These are phyloP conservation scores for Suhomyces maxii DNA, from an alignment of 1,139 yeast species.

Conservation along the genomic window DNA sequence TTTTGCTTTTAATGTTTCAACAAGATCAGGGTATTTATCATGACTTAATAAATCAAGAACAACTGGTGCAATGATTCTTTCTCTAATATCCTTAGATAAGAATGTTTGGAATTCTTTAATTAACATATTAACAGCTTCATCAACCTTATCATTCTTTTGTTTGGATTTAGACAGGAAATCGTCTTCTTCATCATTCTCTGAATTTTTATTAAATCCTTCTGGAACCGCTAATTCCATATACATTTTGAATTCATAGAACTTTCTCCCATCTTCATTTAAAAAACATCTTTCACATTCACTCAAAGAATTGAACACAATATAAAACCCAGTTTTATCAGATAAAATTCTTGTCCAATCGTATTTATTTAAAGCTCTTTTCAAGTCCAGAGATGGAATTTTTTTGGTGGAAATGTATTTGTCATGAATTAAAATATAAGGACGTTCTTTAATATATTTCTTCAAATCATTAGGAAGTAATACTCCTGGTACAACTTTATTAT, in stretches of 20 bases:
- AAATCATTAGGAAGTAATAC: constrained; percentile 47
- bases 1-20: constrained; percentile 45
- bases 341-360: constrained; percentile 69
- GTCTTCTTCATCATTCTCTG: constrained; percentile 9
- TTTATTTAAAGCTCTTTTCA: constrained; percentile 51
- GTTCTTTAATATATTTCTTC: constrained; percentile 46
- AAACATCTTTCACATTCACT: constrained; percentile 69
- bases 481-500: constrained; percentile 35
- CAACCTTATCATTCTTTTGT: constrained; percentile 33
- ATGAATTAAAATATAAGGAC: constrained; percentile 58
- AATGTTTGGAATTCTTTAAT: constrained; percentile 64
- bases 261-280: constrained; percentile 63
- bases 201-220: constrained; percentile 22
- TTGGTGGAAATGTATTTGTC: constrained; percentile 55
- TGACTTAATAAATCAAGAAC: constrained; percentile 64
- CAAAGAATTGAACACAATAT: constrained; percentile 63
- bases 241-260: constrained; percentile 49
- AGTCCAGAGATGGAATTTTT: constrained; percentile 51
- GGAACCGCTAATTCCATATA: constrained; percentile 59
- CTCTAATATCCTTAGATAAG: constrained; percentile 71
- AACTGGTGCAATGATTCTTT: constrained; percentile 70
- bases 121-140: constrained; percentile 61
- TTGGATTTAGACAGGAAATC: constrained; percentile 6
- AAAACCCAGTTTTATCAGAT: constrained; percentile 66
- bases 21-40: constrained; percentile 55